Evolutionary conservation across 441 rosid species (phyloP), one percentile per base, ranked within the genome.

Genomic region (Gossypium trilobum): DNA sequence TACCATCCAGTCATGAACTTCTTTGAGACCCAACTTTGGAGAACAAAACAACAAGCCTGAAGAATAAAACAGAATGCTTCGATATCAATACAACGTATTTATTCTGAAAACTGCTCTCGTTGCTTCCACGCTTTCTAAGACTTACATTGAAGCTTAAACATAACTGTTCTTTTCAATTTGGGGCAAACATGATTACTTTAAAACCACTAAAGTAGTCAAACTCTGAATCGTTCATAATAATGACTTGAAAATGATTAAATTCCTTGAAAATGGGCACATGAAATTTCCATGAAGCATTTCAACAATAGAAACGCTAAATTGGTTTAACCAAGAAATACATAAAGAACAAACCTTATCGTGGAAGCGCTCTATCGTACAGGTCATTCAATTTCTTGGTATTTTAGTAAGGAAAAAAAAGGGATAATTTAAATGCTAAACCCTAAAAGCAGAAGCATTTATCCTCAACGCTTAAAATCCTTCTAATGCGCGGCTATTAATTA

Each of bases 1-100:
- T 80, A 91, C 99, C 99, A 94, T 81, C 97, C 99, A 57, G 99
- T 92, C 97, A 94, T 88, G 79, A 94, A 94, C 89, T 94, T 94
- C 89, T 88, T 92, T 2, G 99, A 92, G 70, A 87, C 87, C 97
- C 97, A 94, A 39, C 97, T 92, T 77, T 90, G 95, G 31, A 92
- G 89, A 76, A 94, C 85, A 84, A 81, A 86, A 83, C 92, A 90
- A 77, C 95, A 85, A 62, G 97, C 96, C 99, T 92, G 89, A 58
- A 78, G 68, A 80, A 72, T 36, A 16, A 58, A 71, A 46, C 14
- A 14, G 17, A n/a, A 4, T 61, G 54, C 48, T 61, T 64, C 54
- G 11, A 9, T 29, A 16, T 44, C 54, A 63, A 36, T 5, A 16
- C 23, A 16, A 31, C 9, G 17, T 16, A 61, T 6, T 5, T 27